Base-by-base conservation (phyloP, 495 filamentous ascomycete genomes). In the Coniosporium apollinis region DNA sequence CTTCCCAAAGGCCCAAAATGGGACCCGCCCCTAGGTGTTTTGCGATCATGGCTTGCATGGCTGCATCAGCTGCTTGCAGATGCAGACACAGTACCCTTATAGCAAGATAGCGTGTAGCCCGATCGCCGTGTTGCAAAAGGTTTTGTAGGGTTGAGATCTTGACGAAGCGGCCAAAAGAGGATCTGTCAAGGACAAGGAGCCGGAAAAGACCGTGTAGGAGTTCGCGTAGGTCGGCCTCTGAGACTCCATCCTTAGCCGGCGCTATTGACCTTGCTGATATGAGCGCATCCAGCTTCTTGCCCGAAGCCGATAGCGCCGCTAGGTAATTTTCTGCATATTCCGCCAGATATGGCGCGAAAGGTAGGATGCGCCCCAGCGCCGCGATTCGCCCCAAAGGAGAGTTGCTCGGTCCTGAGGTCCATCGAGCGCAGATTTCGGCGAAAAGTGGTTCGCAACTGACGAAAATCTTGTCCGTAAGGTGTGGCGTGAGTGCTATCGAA, bases 401-500 rank as follows among this genome's bases (percentile, higher is more conserved):
- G n/a, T n/a, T n/a, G n/a, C n/a, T n/a, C n/a, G n/a, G n/a, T n/a
- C n/a, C n/a, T n/a, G n/a, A n/a, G 26, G 79, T 55, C 80, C 83
- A 89, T 60, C 74, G 62, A 41, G 82, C 73, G 54, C 77, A 82
- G 30, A 84, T 56, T 51, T 94, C 83, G 42, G 82, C 70, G 45
- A 87, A 78, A 31, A 82, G 52, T 32, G 59, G 57, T 54, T 81
- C 69, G 51, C 82, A 81, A 39, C 72, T 60, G 40, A 62, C 58
- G 47, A 86, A 86, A 47, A 93, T 61, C 13, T 53, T 53, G 41
- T 78, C 64, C 35, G 82, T 85, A 42, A 66, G 60, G 35, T 60
- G 52, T 30, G 80, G 62, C 41, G 74, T 59, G 41, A 87, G 64
- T 19, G 83, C 74, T 37, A 72, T 66, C 38, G 58, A 55, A 36